Percentiles rank a stretch among this genome's conserved stretches.
Conservation (phyloP, 768 basidiomycete genomes). For the Leccinellum albellum region DNA sequence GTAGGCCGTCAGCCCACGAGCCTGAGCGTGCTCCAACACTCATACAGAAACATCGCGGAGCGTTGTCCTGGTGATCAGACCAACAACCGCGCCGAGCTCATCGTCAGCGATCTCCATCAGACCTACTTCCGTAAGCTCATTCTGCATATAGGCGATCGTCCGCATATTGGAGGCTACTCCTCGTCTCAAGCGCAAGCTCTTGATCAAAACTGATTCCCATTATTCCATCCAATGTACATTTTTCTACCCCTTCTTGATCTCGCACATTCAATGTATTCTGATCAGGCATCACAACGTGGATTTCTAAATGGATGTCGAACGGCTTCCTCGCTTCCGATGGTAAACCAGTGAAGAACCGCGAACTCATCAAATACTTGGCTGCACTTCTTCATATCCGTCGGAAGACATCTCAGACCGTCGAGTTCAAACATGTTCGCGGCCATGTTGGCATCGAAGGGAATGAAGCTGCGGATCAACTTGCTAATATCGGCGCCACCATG, state of each 20-base stretch:
- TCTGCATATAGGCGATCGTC: constrained; percentile 72
- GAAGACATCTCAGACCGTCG: constrained; percentile 50
- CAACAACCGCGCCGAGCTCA: constrained; percentile 85
- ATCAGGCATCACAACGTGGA: constrained; percentile 66
- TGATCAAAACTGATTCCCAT: constrained; percentile 83
- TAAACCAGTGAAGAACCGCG: constrained; percentile 65
- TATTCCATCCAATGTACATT: constrained; percentile 74
- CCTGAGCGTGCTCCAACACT: not conserved
- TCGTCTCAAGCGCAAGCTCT: constrained; percentile 46
- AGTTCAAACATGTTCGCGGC: constrained; percentile 70
- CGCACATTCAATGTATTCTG: constrained; percentile 3
- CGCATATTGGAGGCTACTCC: constrained; percentile 76
- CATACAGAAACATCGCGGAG: constrained; percentile 73
- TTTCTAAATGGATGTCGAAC: constrained; percentile 60
- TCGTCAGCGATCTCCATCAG: constrained; percentile 47
- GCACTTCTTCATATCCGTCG: constrained; percentile 56
- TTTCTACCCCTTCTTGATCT: constrained; percentile 1
- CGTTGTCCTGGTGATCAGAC: constrained; percentile 81
- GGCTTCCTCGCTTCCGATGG: constrained; percentile 47
- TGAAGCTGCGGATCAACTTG: constrained; percentile 78
- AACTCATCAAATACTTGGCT: constrained; percentile 67
- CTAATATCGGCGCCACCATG: constrained; percentile 51
- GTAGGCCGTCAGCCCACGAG: constrained; percentile 24
- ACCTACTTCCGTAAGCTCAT: not conserved
- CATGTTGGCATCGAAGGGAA: constrained; percentile 80